Percentiles rank a stretch among this genome's conserved stretches.
These are phyloP conservation scores for Penicillium sp. DNA, from an alignment of 2,329 filamentous ascomycete species.

Conservation along the genomic window DNA sequence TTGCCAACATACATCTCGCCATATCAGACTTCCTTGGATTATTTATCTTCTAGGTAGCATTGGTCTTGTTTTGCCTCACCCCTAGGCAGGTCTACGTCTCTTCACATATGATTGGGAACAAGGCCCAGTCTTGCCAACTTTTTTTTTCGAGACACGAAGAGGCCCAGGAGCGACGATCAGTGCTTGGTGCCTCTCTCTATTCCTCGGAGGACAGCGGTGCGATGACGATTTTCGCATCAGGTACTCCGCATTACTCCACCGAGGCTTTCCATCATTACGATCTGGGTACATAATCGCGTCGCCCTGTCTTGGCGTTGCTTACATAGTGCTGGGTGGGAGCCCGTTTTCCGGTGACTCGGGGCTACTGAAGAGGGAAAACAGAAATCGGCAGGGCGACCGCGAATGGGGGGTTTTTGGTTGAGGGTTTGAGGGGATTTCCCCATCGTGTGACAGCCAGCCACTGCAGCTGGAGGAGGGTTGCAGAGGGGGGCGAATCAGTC, in stretches of 20 bases:
- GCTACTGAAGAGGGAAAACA: neutral
- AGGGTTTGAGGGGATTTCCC: conserved; percentile 3
- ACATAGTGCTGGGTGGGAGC: neutral
- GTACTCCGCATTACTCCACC: conserved; percentile 27
- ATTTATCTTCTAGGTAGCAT: neutral
- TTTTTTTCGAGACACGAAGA: neutral
- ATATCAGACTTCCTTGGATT: neutral
- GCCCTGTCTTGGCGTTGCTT: conserved; percentile 10
- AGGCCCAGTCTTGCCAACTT: neutral
- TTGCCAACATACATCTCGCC: neutral
- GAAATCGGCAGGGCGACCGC: neutral
- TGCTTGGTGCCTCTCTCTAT: neutral
- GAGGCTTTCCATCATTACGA: conserved; percentile 17
- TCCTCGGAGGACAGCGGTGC: conserved; percentile 18
- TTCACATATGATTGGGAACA: neutral
- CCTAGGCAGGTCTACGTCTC: neutral
- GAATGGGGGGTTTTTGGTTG: neutral
- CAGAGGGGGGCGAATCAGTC: conserved; percentile 28
- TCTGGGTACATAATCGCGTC: conserved; percentile 11
- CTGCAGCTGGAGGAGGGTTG: conserved; percentile 11
- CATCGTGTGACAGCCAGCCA: conserved; percentile 19
- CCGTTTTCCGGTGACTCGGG: neutral
- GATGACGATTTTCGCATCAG: conserved; percentile 22
- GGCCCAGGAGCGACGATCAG: conserved; percentile 1
- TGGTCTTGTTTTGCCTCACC: neutral